These are phyloP conservation scores for Puccinia coronata DNA, from an alignment of 1,284 basidiomycete genomes.

Conservation along the genomic window DNA sequence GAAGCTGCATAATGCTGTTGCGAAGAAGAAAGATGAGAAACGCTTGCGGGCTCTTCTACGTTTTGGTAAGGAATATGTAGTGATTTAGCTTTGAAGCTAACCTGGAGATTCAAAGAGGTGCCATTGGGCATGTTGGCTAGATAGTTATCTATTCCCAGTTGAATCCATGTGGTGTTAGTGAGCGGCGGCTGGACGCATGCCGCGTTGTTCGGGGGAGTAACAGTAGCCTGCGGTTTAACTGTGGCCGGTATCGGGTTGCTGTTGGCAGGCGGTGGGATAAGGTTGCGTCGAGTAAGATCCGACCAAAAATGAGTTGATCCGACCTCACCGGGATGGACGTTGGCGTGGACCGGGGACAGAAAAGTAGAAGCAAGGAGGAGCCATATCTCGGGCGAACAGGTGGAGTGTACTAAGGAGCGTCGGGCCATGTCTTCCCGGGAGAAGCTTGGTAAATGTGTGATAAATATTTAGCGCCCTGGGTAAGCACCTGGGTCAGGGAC, in stretches of 20 bases:
- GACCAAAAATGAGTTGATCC: not conserved
- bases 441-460: not conserved
- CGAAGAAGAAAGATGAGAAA: not conserved
- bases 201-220: not conserved
- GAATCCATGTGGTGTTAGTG: constrained; percentile 32
- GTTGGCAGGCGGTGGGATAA: not conserved
- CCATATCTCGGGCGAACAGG: not conserved
- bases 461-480: not conserved
- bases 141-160: constrained; percentile 35
- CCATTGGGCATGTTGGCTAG: constrained; percentile 32
- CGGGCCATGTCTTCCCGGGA: not conserved
- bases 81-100: not conserved
- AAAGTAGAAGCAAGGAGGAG: not conserved
- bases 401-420: constrained; percentile 2
- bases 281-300: not conserved
- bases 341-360: not conserved
- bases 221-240: not conserved
- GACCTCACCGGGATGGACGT: not conserved
- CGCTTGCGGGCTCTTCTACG: not conserved
- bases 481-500: not conserved
- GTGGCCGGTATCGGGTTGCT: not conserved
- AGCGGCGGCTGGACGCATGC: constrained; percentile 21
- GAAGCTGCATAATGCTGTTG: constrained; percentile 27
- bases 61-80: not conserved
- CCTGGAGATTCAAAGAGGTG: constrained; percentile 29